A percentile compares a stretch with the other conserved stretches of the same genome.
phyloP scores from a whole-genome alignment of 768 basidiomycete species.

The Leccinellum albellum region DNA sequence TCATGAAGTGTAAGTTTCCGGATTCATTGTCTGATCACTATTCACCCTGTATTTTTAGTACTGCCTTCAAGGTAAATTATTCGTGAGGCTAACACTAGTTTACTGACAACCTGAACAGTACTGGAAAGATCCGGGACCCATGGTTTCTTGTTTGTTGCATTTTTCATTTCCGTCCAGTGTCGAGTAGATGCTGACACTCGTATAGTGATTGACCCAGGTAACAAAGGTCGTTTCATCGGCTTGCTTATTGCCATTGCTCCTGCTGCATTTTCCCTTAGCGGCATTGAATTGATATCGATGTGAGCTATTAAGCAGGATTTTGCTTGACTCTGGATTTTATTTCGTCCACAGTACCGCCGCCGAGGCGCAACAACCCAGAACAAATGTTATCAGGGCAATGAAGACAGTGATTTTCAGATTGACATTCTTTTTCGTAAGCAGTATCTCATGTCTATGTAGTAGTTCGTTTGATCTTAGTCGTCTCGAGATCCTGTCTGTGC shows the following conservation, averaged over 20 bases:
- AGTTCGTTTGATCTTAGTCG: not conserved
- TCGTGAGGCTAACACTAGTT: no score
- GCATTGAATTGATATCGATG: conserved; percentile 74
- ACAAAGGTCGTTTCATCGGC: conserved; percentile 16
- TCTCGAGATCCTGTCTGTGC: conserved; percentile 19
- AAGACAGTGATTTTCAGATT: conserved; percentile 79
- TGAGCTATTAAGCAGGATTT: conserved; percentile 29
- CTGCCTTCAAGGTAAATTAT: conserved; percentile 15
- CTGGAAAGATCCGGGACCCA: conserved; percentile 22
- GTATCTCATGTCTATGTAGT: no score
- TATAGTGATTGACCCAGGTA: conserved; percentile 19
- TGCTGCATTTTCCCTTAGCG: conserved; percentile 69
- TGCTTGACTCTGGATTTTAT: conserved; percentile 8
- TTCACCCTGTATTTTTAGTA: conserved; percentile 8
- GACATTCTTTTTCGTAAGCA: conserved; percentile 29
- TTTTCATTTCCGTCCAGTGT: not conserved
- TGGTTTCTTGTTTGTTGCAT: conserved; percentile 17
- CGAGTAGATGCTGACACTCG: not conserved
- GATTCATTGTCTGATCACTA: conserved; percentile 24
- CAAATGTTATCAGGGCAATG: conserved; percentile 75
- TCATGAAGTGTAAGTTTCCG: conserved; percentile 36
- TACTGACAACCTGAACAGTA: conserved; percentile 12
- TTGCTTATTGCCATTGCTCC: conserved; percentile 19
- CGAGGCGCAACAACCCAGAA: conserved; percentile 73
- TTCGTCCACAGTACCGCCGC: conserved; percentile 55